Evolutionary conservation across 805 yeast genomes (phyloP).

Genomic region (Hanseniaspora pseudoguilliermondii): DNA sequence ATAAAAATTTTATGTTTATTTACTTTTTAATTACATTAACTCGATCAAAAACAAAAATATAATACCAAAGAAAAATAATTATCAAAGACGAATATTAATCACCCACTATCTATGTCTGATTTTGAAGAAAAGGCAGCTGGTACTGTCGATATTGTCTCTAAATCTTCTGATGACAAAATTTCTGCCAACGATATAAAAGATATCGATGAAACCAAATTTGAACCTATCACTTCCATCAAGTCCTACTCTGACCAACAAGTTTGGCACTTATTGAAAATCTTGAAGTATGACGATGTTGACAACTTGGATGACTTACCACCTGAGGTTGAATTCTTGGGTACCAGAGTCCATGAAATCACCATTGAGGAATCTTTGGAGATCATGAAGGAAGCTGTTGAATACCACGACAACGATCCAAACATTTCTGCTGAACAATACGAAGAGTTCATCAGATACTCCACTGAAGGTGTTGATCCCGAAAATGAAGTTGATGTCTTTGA

Average conservation of each 20-base stretch:
- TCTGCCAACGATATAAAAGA: not conserved
- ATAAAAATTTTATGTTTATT: no score
- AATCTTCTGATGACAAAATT: constrained; percentile 1
- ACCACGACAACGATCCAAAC: constrained; percentile 38
- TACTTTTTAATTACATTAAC: no score
- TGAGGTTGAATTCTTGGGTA: constrained; percentile 30
- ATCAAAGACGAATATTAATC: not conserved
- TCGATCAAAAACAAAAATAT: no score
- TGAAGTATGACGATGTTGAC: constrained; percentile 14
- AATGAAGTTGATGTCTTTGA: constrained; percentile 20
- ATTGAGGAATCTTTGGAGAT: constrained; percentile 32
- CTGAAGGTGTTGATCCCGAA: constrained; percentile 21
- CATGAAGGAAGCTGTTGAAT: constrained; percentile 30
- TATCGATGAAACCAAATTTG: not conserved
- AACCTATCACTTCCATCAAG: constrained; percentile 10
- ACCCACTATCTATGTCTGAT: not conserved
- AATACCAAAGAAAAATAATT: no score
- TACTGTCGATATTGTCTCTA: constrained; percentile 27
- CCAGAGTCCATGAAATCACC: constrained; percentile 28
- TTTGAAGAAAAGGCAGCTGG: constrained; percentile 25
- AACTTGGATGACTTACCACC: constrained; percentile 16
- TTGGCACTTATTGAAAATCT: constrained; percentile 11
- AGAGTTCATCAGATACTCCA: constrained; percentile 24
- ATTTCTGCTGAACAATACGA: constrained; percentile 31
- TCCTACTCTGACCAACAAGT: constrained; percentile 12